A percentile compares a stretch with the other conserved stretches of the same genome.
Evolutionary conservation across 1,139 yeast genomes (phyloP).

Genomic region (Taiozyma sp.): DNA sequence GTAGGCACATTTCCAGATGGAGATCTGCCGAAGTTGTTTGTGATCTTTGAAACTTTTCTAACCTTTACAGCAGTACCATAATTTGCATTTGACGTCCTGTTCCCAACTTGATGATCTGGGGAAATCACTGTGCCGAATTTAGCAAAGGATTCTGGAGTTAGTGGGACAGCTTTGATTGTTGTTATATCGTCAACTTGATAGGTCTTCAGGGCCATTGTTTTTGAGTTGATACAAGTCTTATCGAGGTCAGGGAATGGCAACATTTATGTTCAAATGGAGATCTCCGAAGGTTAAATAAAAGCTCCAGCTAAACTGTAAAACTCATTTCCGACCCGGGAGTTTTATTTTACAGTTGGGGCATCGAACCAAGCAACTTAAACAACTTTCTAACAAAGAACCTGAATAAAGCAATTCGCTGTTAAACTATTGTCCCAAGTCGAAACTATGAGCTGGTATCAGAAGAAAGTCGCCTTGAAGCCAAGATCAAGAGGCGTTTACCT

Average conservation of each 20-base stretch:
- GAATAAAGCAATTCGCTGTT: background rate
- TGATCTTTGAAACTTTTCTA: constrained; percentile 65
- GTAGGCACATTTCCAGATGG: constrained; percentile 34
- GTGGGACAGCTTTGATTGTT: constrained; percentile 30
- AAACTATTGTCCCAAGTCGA: background rate
- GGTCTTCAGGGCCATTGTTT: constrained; percentile 37
- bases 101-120: constrained; percentile 45
- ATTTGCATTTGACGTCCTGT: constrained; percentile 58
- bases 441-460: constrained; percentile 45
- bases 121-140: constrained; percentile 53
- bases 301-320: background rate
- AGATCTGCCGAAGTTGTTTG: constrained; percentile 44
- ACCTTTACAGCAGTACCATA: constrained; percentile 91
- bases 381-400: background rate
- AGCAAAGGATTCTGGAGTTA: constrained; percentile 45
- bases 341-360: background rate
- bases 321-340: background rate
- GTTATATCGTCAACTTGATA: constrained; percentile 29
- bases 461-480: constrained; percentile 50
- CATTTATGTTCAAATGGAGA: background rate
- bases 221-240: background rate
- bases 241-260: background rate
- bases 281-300: background rate
- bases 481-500: constrained; percentile 67
- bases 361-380: background rate